Base-by-base conservation (phyloP, 2,329 filamentous ascomycete genomes). In the Fusarium austroafricanum region DNA sequence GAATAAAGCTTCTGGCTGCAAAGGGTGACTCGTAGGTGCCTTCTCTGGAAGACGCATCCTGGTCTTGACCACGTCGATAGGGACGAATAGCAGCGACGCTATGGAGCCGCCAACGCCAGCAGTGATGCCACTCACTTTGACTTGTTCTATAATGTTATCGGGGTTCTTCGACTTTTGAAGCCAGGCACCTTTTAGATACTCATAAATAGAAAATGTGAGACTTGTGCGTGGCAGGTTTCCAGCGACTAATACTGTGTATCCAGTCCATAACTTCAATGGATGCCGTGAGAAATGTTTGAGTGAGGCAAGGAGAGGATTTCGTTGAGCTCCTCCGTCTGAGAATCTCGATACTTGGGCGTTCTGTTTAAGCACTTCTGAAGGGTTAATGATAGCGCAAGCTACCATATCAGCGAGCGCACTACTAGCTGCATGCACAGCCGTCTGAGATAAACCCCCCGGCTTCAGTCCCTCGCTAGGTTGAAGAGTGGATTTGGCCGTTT, bases 301-400 rank as follows among this genome's bases (percentile, higher is more conserved):
- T 1, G 55, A 61, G 10, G 61, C 35, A 0, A 66, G 3, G 8
- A 65, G 53, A 1, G 65, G 65, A 3, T 49, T 61, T 1, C 26
- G 37, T 4, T 55, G 61, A 0, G 26, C 14, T 0, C 29, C 17
- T 12, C 65, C 55, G 3, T 61, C 45, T 1, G 59, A 64, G 12
- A 64, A 64, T 10, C 61, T 59, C 1, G 66, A 53, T 2, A 68
- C 55, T 17, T 68, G 65, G 0, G 60, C 65, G 1, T 68, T 68
- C 4, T 68, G 65, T 3, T 68, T 68, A 1, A 68, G 45, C 1
- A 68, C 65, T 3, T 68, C 65, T 1, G 65, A 68, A 6, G 65
- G 65, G n/a, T 68, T 68, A 33, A 65, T 65, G 3, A 68, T 68
- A 10, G 55, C 60, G 38, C 65, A 68, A 1, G 66, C 51, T 6